A percentile compares a stretch with the other conserved stretches of the same genome.
Evolutionary conservation across 2,329 filamentous ascomycete species (phyloP).

Genomic region (Exophiala alcalophila): DNA sequence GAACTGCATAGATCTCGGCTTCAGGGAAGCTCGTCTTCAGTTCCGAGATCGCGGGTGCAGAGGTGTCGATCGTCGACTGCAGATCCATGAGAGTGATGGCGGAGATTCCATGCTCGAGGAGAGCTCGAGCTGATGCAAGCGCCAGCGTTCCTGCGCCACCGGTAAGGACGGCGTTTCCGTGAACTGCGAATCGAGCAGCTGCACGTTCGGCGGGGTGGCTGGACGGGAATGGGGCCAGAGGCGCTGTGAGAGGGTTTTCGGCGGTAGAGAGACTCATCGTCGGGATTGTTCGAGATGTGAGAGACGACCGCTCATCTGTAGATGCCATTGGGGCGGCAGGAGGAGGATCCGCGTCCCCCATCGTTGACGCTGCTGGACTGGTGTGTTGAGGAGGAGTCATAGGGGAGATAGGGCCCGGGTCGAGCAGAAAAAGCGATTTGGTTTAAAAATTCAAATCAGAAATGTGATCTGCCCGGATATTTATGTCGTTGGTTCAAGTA

Average conservation of each 20-base stretch:
- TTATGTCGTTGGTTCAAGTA: too few relatives aligned
- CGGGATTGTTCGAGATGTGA: conserved; percentile 28
- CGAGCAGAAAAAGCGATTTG: too few relatives aligned
- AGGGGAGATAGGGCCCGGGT: too few relatives aligned
- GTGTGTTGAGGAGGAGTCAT: too few relatives aligned
- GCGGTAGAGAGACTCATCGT: conserved; percentile 29
- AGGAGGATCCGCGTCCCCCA: conserved; percentile 12
- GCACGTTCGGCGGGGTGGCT: conserved; percentile 32
- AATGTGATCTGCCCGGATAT: too few relatives aligned
- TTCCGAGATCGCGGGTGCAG: conserved; percentile 43
- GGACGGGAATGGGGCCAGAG: conserved; percentile 30
- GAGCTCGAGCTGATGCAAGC: conserved; percentile 55
- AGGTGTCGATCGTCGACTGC: conserved; percentile 39
- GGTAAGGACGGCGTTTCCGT: conserved; percentile 48
- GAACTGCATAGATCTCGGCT: conserved; percentile 49
- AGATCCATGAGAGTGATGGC: conserved; percentile 63
- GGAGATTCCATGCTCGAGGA: conserved; percentile 65
- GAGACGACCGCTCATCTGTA: conserved; percentile 26
- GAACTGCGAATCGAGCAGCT: conserved; percentile 33
- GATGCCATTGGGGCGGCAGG: conserved; percentile 17
- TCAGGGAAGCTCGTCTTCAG: conserved; percentile 56
- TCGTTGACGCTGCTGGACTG: conserved; percentile 1
- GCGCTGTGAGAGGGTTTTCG: conserved; percentile 32
- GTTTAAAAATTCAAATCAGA: too few relatives aligned
- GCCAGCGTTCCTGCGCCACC: conserved; percentile 66